phyloP scores from a whole-genome alignment of 2,329 filamentous ascomycete species.

The Raffaelea arxii region DNA sequence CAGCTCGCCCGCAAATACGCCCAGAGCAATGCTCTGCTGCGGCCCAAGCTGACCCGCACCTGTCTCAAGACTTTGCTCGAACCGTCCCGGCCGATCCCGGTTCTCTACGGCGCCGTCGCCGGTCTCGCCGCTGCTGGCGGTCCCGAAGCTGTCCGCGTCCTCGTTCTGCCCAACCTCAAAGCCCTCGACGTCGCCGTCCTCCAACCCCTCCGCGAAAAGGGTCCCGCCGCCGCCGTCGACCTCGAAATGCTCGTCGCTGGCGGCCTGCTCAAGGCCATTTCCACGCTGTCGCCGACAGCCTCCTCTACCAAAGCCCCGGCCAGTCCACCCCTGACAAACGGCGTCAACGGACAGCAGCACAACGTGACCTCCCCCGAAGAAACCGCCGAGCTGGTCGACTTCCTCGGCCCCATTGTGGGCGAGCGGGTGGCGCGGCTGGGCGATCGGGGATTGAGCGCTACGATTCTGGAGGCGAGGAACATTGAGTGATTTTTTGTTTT shows the following conservation, averaged over 20 bases:
- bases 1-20: conserved; percentile 75
- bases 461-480: conserved; percentile 44
- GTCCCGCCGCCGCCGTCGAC: conserved; percentile 30
- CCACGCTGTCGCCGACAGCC: conserved; percentile 27
- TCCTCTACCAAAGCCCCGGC: conserved; percentile 18
- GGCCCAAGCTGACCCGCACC: conserved; percentile 81
- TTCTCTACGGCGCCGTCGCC: conserved; percentile 81
- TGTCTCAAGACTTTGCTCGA: conserved; percentile 90
- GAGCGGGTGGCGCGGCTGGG: conserved; percentile 34
- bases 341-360: background rate
- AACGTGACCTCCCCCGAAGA: conserved; percentile 23
- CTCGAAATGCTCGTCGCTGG: conserved; percentile 43
- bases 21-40: conserved; percentile 68
- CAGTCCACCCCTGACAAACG: conserved; percentile 22
- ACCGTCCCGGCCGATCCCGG: conserved; percentile 68
- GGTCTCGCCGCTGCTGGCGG: conserved; percentile 72
- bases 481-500: conserved; percentile 30
- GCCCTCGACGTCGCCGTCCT: conserved; percentile 44
- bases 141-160: conserved; percentile 45
- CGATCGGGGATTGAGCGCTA: conserved; percentile 37
- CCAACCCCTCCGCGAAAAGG: conserved; percentile 41
- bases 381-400: conserved; percentile 38
- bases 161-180: conserved; percentile 47
- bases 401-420: conserved; percentile 46
- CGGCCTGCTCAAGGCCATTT: conserved; percentile 44